Evolutionary conservation across 2,329 filamentous ascomycete genomes (phyloP).

Genomic region (Fusarium sp.): DNA sequence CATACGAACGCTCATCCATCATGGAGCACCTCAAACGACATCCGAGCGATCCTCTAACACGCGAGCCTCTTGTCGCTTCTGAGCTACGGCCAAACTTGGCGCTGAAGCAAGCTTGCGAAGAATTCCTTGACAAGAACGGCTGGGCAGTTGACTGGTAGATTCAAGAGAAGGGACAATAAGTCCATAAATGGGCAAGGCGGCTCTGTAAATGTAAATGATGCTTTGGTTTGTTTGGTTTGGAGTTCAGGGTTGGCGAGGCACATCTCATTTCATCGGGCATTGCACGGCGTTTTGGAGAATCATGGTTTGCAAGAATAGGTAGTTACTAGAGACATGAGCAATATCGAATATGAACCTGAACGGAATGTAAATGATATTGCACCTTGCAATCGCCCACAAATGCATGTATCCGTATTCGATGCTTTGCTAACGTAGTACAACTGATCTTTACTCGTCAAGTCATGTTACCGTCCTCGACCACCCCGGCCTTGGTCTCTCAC

Average conservation of each 20-base stretch:
- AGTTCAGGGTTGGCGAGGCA: conserved; percentile 10
- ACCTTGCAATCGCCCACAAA: not conserved
- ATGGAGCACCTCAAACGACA: conserved; percentile 84
- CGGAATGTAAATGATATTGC: no score
- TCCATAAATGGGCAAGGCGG: not conserved
- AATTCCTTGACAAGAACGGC: conserved; percentile 86
- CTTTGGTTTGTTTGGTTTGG: conserved; percentile 11
- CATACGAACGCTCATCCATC: conserved; percentile 88
- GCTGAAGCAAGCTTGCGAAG: conserved; percentile 82
- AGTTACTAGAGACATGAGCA: not conserved
- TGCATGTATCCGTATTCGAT: not conserved
- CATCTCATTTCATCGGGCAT: conserved; percentile 3
- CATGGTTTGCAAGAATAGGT: not conserved
- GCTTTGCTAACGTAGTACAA: conserved; percentile 24
- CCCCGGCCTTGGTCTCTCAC: conserved; percentile 9
- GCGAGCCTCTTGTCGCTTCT: conserved; percentile 73
- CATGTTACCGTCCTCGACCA: conserved; percentile 35
- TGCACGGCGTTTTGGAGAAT: conserved; percentile 20
- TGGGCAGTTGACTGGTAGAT: conserved; percentile 90
- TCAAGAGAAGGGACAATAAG: not conserved
- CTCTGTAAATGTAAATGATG: not conserved
- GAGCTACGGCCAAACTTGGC: conserved; percentile 86
- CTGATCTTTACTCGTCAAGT: conserved; percentile 43
- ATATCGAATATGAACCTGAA: no score
- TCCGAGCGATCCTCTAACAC: conserved; percentile 83